phyloP scores from a whole-genome alignment of 1,284 basidiomycete species.

The Puccinia horiana region DNA sequence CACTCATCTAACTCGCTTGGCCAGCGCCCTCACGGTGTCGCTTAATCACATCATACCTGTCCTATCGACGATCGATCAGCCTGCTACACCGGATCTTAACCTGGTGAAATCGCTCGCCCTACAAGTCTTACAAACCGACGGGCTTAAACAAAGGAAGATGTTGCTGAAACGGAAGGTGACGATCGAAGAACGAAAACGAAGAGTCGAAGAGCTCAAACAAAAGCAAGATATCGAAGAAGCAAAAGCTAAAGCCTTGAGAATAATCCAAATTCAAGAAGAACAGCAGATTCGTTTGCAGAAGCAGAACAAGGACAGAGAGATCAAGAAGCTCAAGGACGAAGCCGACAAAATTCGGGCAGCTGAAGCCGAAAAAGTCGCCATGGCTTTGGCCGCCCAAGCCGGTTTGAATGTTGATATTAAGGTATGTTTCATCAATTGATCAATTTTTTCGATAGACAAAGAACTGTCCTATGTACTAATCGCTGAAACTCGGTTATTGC shows the following conservation, averaged over 20 bases:
- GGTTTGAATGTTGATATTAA: conserved; percentile 81
- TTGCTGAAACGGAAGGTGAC: conserved; percentile 38
- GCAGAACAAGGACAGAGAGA: conserved; percentile 71
- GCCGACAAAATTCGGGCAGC: conserved; percentile 75
- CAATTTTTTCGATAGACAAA: neutral
- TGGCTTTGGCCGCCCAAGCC: conserved; percentile 79
- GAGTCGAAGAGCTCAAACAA: conserved; percentile 39
- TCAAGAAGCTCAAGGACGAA: conserved; percentile 76
- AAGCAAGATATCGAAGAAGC: conserved; percentile 47
- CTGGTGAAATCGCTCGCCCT: conserved; percentile 66
- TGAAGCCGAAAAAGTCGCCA: conserved; percentile 86
- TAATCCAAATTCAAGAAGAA: conserved; percentile 47
- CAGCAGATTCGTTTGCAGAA: conserved; percentile 60
- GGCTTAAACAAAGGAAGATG: conserved; percentile 61
- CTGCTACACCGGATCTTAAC: conserved; percentile 58
- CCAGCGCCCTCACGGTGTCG: conserved; percentile 71
- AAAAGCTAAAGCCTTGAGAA: conserved; percentile 42
- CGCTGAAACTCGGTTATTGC: neutral
- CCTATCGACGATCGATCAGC: conserved; percentile 57
- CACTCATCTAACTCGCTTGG: conserved; percentile 75
- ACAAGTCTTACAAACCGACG: conserved; percentile 72
- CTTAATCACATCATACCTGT: conserved; percentile 63
- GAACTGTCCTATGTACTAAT: neutral
- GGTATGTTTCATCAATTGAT: conserved; percentile 61
- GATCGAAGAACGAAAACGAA: conserved; percentile 46